phyloP scores from a whole-genome alignment of 169 alveolate species.

The Plasmodium vinckei region DNA sequence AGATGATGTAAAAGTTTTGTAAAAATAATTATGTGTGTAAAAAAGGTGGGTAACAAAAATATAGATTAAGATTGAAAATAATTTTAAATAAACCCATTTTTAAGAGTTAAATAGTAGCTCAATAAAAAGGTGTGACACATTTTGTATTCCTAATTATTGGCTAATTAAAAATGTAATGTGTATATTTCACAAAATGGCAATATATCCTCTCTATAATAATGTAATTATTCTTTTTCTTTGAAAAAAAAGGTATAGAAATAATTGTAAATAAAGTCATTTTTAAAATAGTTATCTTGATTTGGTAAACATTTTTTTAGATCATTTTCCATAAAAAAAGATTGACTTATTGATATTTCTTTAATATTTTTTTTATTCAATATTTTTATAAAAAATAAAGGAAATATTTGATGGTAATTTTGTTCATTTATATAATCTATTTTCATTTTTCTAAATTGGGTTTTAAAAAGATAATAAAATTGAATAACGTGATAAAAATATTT shows the following conservation, averaged over 20 bases:
- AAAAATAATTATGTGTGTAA: too few species aligned
- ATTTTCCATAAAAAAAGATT: not conserved
- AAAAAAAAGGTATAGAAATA: conserved; percentile 1
- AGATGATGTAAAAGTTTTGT: too few species aligned
- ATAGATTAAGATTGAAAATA: too few species aligned
- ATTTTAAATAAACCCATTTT: too few species aligned
- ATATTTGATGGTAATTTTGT: conserved; percentile 1
- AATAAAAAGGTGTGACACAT: too few species aligned
- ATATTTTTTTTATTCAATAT: conserved; percentile 30
- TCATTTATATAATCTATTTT: conserved; percentile 13
- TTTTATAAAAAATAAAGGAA: conserved; percentile 37
- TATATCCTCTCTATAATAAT: too few species aligned
- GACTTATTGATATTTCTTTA: conserved; percentile 8
- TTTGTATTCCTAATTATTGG: too few species aligned
- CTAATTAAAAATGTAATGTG: too few species aligned
- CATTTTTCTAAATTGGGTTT: conserved; percentile 13
- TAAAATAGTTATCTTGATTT: not conserved
- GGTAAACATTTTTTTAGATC: not conserved
- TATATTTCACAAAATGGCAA: too few species aligned
- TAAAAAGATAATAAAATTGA: conserved; percentile 48
- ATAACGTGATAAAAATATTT: conserved; percentile 6
- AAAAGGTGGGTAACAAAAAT: too few species aligned
- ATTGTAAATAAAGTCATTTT: conserved; percentile 1
- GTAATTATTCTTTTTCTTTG: not conserved
- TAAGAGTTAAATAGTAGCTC: too few species aligned